Evolutionary conservation across 495 filamentous ascomycete genomes (phyloP).

Genomic region (Penicillium atrosanguineum): DNA sequence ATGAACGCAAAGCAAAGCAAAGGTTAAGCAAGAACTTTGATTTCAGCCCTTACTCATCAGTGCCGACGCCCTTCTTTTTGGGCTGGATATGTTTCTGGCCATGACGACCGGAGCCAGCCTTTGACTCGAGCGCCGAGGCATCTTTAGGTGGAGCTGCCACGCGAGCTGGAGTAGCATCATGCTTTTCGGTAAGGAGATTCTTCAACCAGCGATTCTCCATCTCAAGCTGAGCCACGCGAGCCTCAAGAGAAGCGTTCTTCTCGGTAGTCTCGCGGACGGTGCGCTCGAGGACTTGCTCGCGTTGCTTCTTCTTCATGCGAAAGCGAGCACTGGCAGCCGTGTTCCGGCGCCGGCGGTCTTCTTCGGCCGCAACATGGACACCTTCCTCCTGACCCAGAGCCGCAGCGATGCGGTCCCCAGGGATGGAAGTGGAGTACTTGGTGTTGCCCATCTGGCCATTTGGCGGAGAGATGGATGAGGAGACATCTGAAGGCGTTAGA

Average conservation of each 20-base stretch:
- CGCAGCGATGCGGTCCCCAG: slow-evolving; percentile 43
- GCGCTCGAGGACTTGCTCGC: slow-evolving; percentile 89
- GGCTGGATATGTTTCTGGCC: slow-evolving; percentile 48
- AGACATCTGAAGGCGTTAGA: slow-evolving; percentile 46
- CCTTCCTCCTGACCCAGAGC: slow-evolving; percentile 41
- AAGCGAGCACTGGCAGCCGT: slow-evolving; percentile 94
- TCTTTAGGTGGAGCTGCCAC: slow-evolving; percentile 32
- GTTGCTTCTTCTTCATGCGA: slow-evolving; percentile 99
- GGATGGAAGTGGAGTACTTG: slow-evolving; percentile 47
- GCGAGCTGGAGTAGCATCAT: slow-evolving; percentile 41
- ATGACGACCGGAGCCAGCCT: slow-evolving; percentile 18
- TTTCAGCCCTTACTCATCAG: slow-evolving; percentile 33
- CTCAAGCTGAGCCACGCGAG: slow-evolving; percentile 79
- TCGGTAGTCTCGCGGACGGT: slow-evolving; percentile 88
- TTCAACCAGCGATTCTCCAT: slow-evolving; percentile 97
- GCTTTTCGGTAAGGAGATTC: slow-evolving; percentile 91
- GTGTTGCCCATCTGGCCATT: slow-evolving; percentile 45
- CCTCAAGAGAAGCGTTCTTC: slow-evolving; percentile 74
- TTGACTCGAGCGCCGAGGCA: slow-evolving; percentile 25
- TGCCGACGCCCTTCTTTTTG: slow-evolving; percentile 50
- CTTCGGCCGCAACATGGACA: slow-evolving; percentile 80
- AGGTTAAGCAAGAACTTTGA: slow-evolving; percentile 16
- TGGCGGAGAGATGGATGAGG: slow-evolving; percentile 47
- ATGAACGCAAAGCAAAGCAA: slow-evolving; percentile 6
- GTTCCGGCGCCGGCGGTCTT: slow-evolving; percentile 95